Percentiles rank a stretch among this genome's conserved stretches.
These are phyloP conservation scores for Taphrina flavorubra DNA, from an alignment of 1,139 yeast species.

Conservation along the genomic window DNA sequence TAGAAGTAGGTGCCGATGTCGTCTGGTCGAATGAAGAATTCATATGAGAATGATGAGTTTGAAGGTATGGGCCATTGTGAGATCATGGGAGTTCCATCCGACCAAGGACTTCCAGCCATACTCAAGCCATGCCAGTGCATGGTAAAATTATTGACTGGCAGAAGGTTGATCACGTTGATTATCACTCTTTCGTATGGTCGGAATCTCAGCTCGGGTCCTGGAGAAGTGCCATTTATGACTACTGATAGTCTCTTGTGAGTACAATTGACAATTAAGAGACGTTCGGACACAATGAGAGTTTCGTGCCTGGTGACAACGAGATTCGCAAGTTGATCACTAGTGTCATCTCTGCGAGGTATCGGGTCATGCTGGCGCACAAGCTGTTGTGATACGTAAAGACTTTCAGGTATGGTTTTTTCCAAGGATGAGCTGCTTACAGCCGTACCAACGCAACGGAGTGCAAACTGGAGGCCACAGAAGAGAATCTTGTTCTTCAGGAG, in stretches of 20 bases:
- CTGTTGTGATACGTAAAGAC: no score
- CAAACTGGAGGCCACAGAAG: no score
- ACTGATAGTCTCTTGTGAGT: conserved; percentile 27
- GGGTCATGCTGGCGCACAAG: not conserved
- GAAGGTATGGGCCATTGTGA: conserved; percentile 69
- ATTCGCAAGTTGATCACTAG: not conserved
- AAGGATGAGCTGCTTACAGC: no score
- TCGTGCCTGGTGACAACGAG: conserved; percentile 2
- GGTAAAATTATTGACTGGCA: conserved; percentile 25
- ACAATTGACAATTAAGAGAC: conserved; percentile 15
- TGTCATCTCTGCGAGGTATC: not conserved
- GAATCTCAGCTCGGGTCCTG: conserved; percentile 36
- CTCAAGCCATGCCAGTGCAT: conserved; percentile 42
- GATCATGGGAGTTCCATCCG: conserved; percentile 67
- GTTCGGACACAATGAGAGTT: conserved; percentile 20
- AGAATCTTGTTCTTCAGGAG: no score
- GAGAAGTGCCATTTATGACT: conserved; percentile 37
- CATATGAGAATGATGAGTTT: conserved; percentile 51
- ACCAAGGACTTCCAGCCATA: conserved; percentile 49
- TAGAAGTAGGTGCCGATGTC: conserved; percentile 69
- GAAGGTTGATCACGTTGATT: conserved; percentile 31
- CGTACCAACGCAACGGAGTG: no score
- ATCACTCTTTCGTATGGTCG: conserved; percentile 16
- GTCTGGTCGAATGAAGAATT: conserved; percentile 57
- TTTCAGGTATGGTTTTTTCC: no score